Evolutionary conservation across 2,329 filamentous ascomycete species (phyloP), one percentile per base, ranked within the genome.

Genomic region (Exophiala aquamarina): DNA sequence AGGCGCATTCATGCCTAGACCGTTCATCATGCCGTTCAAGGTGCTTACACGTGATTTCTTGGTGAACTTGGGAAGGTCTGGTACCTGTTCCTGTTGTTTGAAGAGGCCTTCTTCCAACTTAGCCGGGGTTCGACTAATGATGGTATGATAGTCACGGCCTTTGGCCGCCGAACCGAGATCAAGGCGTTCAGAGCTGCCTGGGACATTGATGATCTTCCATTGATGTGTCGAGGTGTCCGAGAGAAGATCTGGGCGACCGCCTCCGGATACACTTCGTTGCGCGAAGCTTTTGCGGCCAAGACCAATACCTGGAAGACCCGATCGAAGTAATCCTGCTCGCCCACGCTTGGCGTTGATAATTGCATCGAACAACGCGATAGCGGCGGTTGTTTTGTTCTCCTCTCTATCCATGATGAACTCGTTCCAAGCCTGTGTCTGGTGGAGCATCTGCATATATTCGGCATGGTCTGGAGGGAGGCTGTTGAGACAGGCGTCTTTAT

Each of bases 101-200:
- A 66, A 41, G 37, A 96, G 74, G 11, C 83, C 80, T 3, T 85
- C 79, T 61, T 98, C 93, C 8, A 98, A 77, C 62, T 88, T 91
- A 6, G 88, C 83, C 4, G 93, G 93, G 29, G 88, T 83, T 57
- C 82, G 71, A 10, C 81, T 82, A 44, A 82, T 73, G 11, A 82
- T 73, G 23, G 75, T 68, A 49, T 77, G 75, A 67, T 86, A 86
- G 56, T 84, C 79, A 48, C 80, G 79, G 0, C 51, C 56, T 32
- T 42, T 47, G 41, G 42, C 52, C 9, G 52, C 47, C 8, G 44
- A 14, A 14, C 50, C 47, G 29, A 55, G 34, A 31, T 54, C 45
- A 18, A 39, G 38, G 9, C 66, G 66, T 15, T 79, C 73, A 51
- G 76, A 70, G 19, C 70, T 75, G 14, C 79, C 78, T 23, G 78